Evolutionary conservation across 2,329 filamentous ascomycete genomes (phyloP).

Genomic region (Lachnellula hyalina): DNA sequence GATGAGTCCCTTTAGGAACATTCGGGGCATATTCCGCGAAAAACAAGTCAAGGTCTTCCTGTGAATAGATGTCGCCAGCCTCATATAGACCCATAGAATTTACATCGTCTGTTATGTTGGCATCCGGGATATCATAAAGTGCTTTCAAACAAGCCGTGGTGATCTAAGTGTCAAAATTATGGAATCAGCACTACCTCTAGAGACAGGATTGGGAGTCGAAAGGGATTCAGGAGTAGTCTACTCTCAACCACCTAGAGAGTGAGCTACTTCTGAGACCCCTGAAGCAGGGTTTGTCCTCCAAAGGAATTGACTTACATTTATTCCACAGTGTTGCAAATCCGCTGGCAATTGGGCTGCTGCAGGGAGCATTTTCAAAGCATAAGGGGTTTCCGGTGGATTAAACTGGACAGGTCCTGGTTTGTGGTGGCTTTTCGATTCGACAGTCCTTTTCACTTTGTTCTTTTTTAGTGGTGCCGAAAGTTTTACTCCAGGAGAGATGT

Average conservation of each 20-base stretch:
- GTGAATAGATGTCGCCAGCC: conserved; percentile 47
- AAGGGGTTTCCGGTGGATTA: not conserved
- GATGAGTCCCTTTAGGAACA: conserved; percentile 28
- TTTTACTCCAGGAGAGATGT: conserved; percentile 41
- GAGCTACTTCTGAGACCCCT: too few relatives aligned
- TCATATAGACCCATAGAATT: conserved; percentile 51
- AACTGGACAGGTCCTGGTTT: conserved; percentile 7
- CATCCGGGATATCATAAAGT: conserved; percentile 44
- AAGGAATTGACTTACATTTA: conserved; percentile 42
- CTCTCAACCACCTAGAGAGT: conserved; percentile 44
- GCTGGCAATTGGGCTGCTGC: conserved; percentile 4
- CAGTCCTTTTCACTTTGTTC: conserved; percentile 4
- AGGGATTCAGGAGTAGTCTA: conserved; percentile 39
- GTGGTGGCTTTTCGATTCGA: not conserved
- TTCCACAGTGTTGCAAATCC: conserved; percentile 39
- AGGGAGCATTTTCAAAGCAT: not conserved
- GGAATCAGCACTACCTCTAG: too few relatives aligned
- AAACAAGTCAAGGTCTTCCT: conserved; percentile 43
- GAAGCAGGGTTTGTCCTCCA: too few relatives aligned
- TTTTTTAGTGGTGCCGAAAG: conserved; percentile 23
- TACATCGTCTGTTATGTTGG: conserved; percentile 31
- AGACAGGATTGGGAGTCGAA: not conserved
- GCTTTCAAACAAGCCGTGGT: conserved; percentile 51
- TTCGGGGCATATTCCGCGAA: conserved; percentile 40
- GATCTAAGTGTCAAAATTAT: conserved; percentile 31